phyloP scores from a whole-genome alignment of 2,329 filamentous ascomycete genomes.

The Penicillium sp. region DNA sequence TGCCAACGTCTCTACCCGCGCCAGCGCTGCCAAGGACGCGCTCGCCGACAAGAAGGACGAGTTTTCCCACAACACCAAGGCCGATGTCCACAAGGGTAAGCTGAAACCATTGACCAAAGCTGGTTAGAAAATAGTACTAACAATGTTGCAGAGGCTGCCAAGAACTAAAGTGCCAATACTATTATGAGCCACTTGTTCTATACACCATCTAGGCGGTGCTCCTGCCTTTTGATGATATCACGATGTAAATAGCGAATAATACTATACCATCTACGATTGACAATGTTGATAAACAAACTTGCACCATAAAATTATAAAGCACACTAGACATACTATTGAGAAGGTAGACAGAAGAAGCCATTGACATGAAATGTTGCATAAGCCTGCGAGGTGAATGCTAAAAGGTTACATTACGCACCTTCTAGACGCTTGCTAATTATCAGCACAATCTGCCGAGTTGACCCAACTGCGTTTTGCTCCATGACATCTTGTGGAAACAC shows the following conservation, averaged over 20 bases:
- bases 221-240: neutral
- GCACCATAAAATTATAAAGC: neutral
- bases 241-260: conserved; percentile 6
- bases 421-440: too few relatives aligned
- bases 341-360: neutral
- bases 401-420: too few relatives aligned
- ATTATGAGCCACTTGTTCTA: neutral
- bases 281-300: neutral
- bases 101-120: neutral
- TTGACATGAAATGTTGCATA: neutral
- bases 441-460: neutral
- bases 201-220: neutral
- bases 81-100: conserved; percentile 26
- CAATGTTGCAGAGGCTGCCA: conserved; percentile 10
- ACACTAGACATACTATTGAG: neutral
- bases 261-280: neutral
- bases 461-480: neutral
- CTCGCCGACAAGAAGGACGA: conserved; percentile 54
- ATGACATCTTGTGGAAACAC: neutral
- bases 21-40: conserved; percentile 53
- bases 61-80: conserved; percentile 47
- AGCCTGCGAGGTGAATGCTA: neutral
- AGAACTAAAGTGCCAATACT: conserved; percentile 9
- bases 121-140: neutral
- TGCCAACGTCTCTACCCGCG: conserved; percentile 53